These are phyloP conservation scores for Cutaneotrichosporon daszewskae DNA, from an alignment of 1,284 basidiomycete species.

Conservation along the genomic window DNA sequence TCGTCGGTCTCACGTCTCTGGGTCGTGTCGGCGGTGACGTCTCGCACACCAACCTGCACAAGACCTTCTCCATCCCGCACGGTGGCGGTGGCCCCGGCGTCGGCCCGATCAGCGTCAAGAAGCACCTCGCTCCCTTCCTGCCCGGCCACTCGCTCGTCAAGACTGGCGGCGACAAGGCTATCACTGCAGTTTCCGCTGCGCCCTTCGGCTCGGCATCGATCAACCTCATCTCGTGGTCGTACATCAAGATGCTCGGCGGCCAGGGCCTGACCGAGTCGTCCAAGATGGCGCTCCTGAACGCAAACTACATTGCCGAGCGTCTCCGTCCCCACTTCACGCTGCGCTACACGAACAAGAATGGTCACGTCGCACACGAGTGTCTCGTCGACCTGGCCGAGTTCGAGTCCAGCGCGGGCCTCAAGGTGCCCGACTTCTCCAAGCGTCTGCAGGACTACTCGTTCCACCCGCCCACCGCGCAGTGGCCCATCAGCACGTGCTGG, in stretches of 20 bases:
- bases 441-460: conserved; percentile 58
- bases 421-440: conserved; percentile 94
- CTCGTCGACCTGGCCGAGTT: conserved; percentile 94
- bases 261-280: conserved; percentile 78
- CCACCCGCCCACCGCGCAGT: conserved; percentile 51
- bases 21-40: conserved; percentile 94
- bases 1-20: conserved; percentile 93
- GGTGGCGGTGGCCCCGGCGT: conserved; percentile 91
- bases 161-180: conserved; percentile 65
- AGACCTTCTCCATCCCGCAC: conserved; percentile 68
- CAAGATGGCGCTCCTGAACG: conserved; percentile 81
- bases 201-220: conserved; percentile 94
- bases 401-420: conserved; percentile 77
- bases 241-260: conserved; percentile 96
- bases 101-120: conserved; percentile 88
- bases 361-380: conserved; percentile 89
- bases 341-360: conserved; percentile 83
- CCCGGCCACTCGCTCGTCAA: conserved; percentile 77
- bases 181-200: conserved; percentile 82
- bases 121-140: conserved; percentile 90
- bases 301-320: conserved; percentile 93
- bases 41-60: conserved; percentile 96
- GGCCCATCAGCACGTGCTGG: conserved; percentile 79
- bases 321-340: conserved; percentile 80
- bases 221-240: conserved; percentile 95